Evolutionary conservation across 805 yeast species (phyloP), one percentile per base, ranked within the genome.

Genomic region (Wickerhamomyces sydowiorum): DNA sequence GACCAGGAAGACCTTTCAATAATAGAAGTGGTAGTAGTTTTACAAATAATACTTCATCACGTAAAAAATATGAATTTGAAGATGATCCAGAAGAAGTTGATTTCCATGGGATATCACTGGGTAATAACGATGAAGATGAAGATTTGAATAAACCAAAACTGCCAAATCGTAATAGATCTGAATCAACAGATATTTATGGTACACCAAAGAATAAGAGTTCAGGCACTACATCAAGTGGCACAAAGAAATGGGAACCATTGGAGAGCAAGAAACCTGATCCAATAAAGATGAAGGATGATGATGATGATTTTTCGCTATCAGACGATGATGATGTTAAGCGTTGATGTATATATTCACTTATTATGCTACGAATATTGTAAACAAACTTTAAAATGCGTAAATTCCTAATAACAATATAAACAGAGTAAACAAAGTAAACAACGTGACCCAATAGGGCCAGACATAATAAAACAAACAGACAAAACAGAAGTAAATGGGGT

Each of bases 1-100:
- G n/a, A n/a, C n/a, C n/a, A n/a, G n/a, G n/a, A n/a, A n/a, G n/a
- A n/a, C n/a, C n/a, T n/a, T n/a, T n/a, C n/a, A 24, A n/a, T 14
- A 9, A 9, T 13, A 14, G 14, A 5, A 32, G 15, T 25, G 23
- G 24, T 8, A 15, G n/a, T 13, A 13, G 23, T 10, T n/a, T 7
- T 28, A 48, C 44, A 36, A 45, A 45, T 42, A 32, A 39, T 8
- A 22, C 38, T 41, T 14, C 42, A 27, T 25, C 41, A 22, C 36
- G 34, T 25, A 38, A 48, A 33, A 50, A 53, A 54, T 52, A 68
- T 57, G 51, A 50, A 31, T 65, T 61, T 43, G 82, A 76, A 48
- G 77, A 75, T 37, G 83, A 78, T 39, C 82, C 81, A 1, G 71
- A 72, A 42, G 78, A 72, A 46, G 64, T 76, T 44, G 61, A 67